A percentile compares a stretch with the other conserved stretches of the same genome.
Conservation (phyloP, 2,329 filamentous ascomycete species). For the Xylaria sp. region DNA sequence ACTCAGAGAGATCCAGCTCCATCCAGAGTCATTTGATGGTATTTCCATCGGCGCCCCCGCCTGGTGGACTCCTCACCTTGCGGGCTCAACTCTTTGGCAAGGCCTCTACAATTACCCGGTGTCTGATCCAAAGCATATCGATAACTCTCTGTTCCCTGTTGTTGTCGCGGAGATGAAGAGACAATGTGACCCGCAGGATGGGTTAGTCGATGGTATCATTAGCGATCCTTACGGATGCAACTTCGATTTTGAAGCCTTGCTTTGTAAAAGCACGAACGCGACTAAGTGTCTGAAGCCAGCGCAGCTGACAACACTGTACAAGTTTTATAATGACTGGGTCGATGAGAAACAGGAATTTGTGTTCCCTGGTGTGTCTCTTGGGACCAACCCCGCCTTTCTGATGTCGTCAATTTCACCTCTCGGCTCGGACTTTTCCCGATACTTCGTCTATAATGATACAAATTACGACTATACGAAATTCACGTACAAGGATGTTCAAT, state of each 20-base stretch:
- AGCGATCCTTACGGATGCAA: constrained; percentile 49
- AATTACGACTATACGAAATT: constrained; percentile 39
- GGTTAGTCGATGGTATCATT: constrained; percentile 50
- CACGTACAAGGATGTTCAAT: constrained; percentile 35
- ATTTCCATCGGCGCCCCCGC: constrained; percentile 58
- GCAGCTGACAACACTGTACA: constrained; percentile 46
- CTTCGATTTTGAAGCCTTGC: constrained; percentile 45
- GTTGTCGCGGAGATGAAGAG: constrained; percentile 49
- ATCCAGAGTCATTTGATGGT: constrained; percentile 63
- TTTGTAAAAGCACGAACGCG: constrained; percentile 39
- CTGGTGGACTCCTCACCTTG: constrained; percentile 55
- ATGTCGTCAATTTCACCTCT: constrained; percentile 26
- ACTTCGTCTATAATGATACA: constrained; percentile 38
- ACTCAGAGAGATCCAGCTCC: constrained; percentile 57
- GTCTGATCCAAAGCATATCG: constrained; percentile 49
- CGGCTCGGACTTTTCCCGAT: constrained; percentile 32
- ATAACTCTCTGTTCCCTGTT: constrained; percentile 45
- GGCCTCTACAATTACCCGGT: constrained; percentile 51
- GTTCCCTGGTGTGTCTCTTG: constrained; percentile 37
- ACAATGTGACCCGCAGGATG: constrained; percentile 53
- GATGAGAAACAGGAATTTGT: constrained; percentile 37
- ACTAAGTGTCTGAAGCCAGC: constrained; percentile 46
- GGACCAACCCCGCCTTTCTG: constrained; percentile 31
- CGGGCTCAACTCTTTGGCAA: constrained; percentile 44
- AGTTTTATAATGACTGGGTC: constrained; percentile 40